Evolutionary conservation across 2,329 filamentous ascomycete species (phyloP).

Genomic region (Xylariaceae sp.): DNA sequence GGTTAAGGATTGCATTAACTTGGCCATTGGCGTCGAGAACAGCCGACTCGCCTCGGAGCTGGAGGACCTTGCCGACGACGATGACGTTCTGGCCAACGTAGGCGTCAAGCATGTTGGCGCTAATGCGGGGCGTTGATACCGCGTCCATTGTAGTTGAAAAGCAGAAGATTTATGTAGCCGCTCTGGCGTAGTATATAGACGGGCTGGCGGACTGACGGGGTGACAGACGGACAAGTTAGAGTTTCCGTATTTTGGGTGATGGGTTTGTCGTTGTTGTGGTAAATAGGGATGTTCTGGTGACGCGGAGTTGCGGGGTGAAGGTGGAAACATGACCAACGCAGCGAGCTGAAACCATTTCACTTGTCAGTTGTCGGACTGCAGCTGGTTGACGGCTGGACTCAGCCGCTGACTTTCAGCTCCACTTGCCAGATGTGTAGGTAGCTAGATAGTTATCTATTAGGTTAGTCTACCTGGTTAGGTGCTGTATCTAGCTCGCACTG

Average conservation of each 20-base stretch:
- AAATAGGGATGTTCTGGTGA: background rate
- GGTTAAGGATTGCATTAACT: slow-evolving; percentile 67
- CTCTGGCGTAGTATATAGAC: background rate
- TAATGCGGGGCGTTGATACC: slow-evolving; percentile 72
- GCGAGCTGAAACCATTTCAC: background rate
- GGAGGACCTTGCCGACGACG: slow-evolving; percentile 76
- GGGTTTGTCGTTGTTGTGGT: background rate
- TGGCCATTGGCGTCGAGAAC: slow-evolving; percentile 74
- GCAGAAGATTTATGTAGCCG: no score
- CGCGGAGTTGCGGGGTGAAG: background rate
- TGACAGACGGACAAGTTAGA: background rate
- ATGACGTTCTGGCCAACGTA: slow-evolving; percentile 74
- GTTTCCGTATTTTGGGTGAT: background rate
- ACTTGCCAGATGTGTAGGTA: no score
- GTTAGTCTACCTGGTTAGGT: no score
- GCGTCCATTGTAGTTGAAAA: slow-evolving; percentile 54
- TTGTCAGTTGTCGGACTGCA: background rate
- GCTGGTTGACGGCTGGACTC: background rate
- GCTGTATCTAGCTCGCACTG: no score
- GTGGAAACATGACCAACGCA: background rate
- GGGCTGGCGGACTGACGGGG: background rate
- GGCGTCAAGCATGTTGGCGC: slow-evolving; percentile 68
- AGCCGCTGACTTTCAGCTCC: background rate
- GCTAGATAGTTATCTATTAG: no score
- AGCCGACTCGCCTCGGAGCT: slow-evolving; percentile 75